Base-by-base conservation (phyloP, 345 rosid species). In the Geranium brycei region DNA sequence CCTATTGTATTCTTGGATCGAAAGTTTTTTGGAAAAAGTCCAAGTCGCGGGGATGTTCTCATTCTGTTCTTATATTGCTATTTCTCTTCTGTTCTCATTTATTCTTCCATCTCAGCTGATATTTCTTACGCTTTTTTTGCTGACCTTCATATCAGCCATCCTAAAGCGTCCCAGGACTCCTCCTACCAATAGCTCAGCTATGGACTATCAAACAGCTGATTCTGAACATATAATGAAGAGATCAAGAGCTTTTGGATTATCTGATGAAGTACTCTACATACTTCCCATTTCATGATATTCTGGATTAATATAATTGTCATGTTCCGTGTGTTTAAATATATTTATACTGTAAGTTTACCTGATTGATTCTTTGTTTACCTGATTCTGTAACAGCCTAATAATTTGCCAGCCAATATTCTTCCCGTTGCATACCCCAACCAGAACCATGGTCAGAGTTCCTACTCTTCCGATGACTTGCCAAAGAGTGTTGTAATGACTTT, bases 381-480 rank as follows among this genome's bases (percentile, higher is more conserved):
- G 41, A 35, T 35, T 35, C 41, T 35, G 5, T 35, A 35, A 35
- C 41, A 35, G 41, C 7, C 41, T 35, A 35, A 35, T 35, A 35
- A 77, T 71, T 77, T 75, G 56, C 79, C 85, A 10, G 76, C 75
- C 23, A 78, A 83, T 70, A 71, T 73, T 62, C 72, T 77, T 63
- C 80, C 88, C 23, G 79, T 77, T 17, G 61, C 82, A 66, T 79
- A 79, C 61, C 76, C 82, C 31, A 75, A 83, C 63, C 82, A 75
- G 66, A 73, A 73, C 72, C 68, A 60, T 62, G 64, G 58, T 23
- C 74, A 66, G 51, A 31, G 51, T 55, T 51, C 60, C 51, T 65
- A 69, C 73, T 61, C 71, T 5, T 61, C 72, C 30, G 74, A 76
- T 57, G 80, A 71, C 59, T 70, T 73, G 58, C 78, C 76, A 12